Base-by-base conservation (phyloP, 495 filamentous ascomycete species). In the Tuber indicum region DNA sequence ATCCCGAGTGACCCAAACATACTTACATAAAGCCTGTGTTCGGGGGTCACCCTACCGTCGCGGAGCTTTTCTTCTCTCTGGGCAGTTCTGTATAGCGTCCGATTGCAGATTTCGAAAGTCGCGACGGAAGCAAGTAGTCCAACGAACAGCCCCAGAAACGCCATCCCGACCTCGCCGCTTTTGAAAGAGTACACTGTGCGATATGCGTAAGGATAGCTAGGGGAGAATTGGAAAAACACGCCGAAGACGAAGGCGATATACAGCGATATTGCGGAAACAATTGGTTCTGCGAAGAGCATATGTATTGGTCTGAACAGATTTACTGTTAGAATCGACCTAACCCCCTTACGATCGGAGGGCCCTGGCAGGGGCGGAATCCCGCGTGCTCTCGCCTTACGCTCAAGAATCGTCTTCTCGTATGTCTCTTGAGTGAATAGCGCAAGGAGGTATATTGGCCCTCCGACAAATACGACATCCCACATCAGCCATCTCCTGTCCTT, bases 251-350 rank as follows among this genome's bases (percentile, higher is more conserved):
- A 91, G 5, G 87, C 86, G 1, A 87, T 84, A 78, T 92, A 92
- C 42, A 92, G 83, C 26, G 85, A 89, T 72, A 89, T 84, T 45
- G 89, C 87, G 16, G 84, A 79, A 36, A 92, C 90, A 70, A 92
- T 91, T 4, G 91, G 90, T 81, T 92, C 91, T 0, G 85, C 87
- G 21, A 89, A 73, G 39, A 92, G 86, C 91, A 92, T 92, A 49
- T 87, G 84, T 0, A 91, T 21, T 0, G 91, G 91, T 7, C 89
- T 86, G 42, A 89, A 32, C 3, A 91, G 81, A 17, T 87, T 88
- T 16, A 88, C 84, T 0, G 87, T 87, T 52, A 89, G 77, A 23
- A 90, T 84, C 14, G 85, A 77, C 44, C 85, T 87, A 14, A 88
- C 36, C 26, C 85, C 84, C 4, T 82, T 82, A 42, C 76, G 41